Base-by-base conservation (phyloP, 2,329 filamentous ascomycete species). In the Penicillium sp. region DNA sequence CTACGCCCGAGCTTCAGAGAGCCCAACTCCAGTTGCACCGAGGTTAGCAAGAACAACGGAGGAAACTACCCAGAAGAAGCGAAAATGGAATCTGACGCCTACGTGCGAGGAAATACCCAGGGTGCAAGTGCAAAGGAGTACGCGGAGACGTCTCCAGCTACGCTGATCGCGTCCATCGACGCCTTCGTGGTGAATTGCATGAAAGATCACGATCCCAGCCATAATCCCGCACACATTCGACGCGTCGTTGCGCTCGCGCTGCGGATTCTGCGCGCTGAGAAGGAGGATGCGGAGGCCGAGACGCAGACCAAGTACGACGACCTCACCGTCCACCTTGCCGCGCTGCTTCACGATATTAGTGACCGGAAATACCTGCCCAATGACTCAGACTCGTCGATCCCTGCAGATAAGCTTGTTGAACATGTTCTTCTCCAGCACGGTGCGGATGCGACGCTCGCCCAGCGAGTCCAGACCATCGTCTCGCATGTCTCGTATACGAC, bases 121-220 rank as follows among this genome's bases (percentile, higher is more conserved):
- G 35, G 5, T 15, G 35, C 11, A 13, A 41, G 9, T 15, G 9
- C 35, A 41, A 41, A 41, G 35, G 13, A 41, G 35, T 2, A 41
- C 35, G 15, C 11, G 35, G 35, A 41, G 56, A 56, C 63, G 62
- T 17, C 51, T 49, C 80, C 91, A 66, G 79, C 87, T 73, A 77
- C 80, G 35, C 85, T 89, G 63, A 87, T 86, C 19, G 78, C 79
- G 50, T 91, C 89, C 74, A 88, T 92, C 57, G 81, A 87, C 71
- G 80, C 83, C 47, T 92, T 91, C 81, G 64, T 66, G 15, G 48
- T 35, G 13, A n/a, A 61, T 15, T 63, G 62, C 49, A 66, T 66
- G 64, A 62, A 51, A n/a, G 13, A 59, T n/a, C 56, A 64, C 46
- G 64, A 66, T 31, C 61, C 64, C 29, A 64, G 62, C 15, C 64